These are phyloP conservation scores for Aspergillus phoenicis DNA, from an alignment of 2,329 filamentous ascomycete species.

Conservation along the genomic window DNA sequence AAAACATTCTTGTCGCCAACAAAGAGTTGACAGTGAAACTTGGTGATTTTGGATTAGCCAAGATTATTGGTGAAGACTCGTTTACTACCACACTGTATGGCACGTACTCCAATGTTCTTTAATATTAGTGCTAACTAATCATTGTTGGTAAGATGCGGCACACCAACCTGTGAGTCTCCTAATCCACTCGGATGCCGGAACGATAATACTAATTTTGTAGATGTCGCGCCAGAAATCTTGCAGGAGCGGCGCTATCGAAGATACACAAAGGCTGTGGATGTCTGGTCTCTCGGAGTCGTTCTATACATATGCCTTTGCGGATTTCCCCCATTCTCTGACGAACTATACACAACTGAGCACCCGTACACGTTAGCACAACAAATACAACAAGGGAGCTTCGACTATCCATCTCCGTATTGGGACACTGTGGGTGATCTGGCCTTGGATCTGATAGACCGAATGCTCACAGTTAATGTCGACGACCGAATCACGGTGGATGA, in stretches of 20 bases:
- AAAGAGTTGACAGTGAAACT: constrained; percentile 85
- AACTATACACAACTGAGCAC: constrained; percentile 77
- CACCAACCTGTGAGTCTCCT: constrained; percentile 73
- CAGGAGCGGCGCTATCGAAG: constrained; percentile 78
- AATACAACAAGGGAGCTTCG: constrained; percentile 84
- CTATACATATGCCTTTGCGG: constrained; percentile 96
- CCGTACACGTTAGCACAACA: constrained; percentile 87
- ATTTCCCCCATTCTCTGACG: constrained; percentile 95
- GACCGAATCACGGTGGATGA: constrained; percentile 85
- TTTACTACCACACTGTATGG: constrained; percentile 88
- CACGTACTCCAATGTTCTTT: not conserved
- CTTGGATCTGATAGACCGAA: constrained; percentile 88
- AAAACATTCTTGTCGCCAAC: constrained; percentile 89
- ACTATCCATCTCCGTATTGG: constrained; percentile 97
- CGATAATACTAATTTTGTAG: constrained; percentile 37
- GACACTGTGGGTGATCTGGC: constrained; percentile 84
- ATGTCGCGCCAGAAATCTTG: constrained; percentile 94
- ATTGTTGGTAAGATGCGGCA: constrained; percentile 65
- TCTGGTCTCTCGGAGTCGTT: constrained; percentile 97
- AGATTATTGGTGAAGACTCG: constrained; percentile 97
- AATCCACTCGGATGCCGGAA: not conserved
- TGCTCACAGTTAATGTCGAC: constrained; percentile 86
- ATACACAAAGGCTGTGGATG: constrained; percentile 92
- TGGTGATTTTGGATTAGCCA: constrained; percentile 94
- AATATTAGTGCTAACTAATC: not conserved